Evolutionary conservation across 805 yeast genomes (phyloP), one percentile per base, ranked within the genome.

Genomic region (Nakazawaea populi): DNA sequence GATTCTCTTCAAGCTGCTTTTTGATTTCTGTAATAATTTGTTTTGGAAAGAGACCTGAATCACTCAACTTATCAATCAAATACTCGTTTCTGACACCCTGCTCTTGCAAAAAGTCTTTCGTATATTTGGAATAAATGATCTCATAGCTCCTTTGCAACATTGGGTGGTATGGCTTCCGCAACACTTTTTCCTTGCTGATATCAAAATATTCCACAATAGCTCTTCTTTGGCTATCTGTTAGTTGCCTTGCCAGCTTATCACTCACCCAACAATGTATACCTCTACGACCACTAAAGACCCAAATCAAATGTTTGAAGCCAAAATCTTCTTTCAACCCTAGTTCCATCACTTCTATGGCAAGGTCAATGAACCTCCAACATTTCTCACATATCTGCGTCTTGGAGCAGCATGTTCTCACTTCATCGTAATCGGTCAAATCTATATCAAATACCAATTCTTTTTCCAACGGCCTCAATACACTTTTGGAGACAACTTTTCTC

Each of bases 201-300:
- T 89, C 92, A 64, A 94, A 66, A 64, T 94, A 94, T 57, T 88
- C 91, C 34, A 91, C 84, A 10, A 94, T 78, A 3, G 96, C 82
- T 59, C 85, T 75, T 60, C 99, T 79, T 54, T 81, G 79, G 5
- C 72, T 60, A 64, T 94, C 98, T 55, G 80, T 86, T 54, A 94
- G 67, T 1, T 65, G 60, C 51, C 97, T 72, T 1, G 97, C 97
- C 45, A 91, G 72, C 50, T 77, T 68, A 64, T 94, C 99, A 67
- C 96, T 87, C 28, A 94, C 77, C 99, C 99, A 94, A 61, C 98
- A 95, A 74, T 94, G 99, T 12, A 95, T 96, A 67, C 99, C 99
- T 78, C 99, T 87, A 74, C 99, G 86, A 44, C 99, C 99, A 0
- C 97, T 89, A 63, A 89, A 94, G 4, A 92, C 96, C 98, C 98